Base-by-base conservation (phyloP, 805 yeast species). In the Ogataea minuta region DNA sequence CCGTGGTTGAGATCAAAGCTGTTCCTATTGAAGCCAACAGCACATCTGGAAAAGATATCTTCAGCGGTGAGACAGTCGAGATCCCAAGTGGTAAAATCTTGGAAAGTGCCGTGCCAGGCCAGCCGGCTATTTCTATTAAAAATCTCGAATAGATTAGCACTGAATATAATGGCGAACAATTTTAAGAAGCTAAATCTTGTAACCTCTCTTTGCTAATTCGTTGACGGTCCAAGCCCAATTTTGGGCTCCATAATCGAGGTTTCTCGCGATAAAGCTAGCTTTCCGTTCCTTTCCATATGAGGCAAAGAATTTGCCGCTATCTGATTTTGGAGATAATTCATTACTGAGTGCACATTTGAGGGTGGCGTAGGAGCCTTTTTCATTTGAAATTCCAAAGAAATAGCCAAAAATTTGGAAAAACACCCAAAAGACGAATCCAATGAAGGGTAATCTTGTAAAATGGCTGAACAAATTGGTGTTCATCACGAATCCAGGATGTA, bases 401-500 rank as follows among this genome's bases (percentile, higher is more conserved):
- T 64, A 76, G 1, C 85, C 86, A 53, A 85, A 78, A 6, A 81
- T 54, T 54, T 84, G 86, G 57, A 85, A 84, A 8, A 76, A 59
- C 27, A 82, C 61, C 87, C 90, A 80, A 49, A 84, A 84, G 24
- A 82, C 52, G 1, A 78, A 70, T 0, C 96, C 95, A n/a, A 87
- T 70, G 4, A 86, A 64, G 0, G 95, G 95, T 11, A 83, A 64
- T 40, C 87, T 64, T 2, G 91, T 84, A 80, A 89, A 83, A 56
- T 83, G 84, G 31, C 82, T 69, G 56, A 83, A 84, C 32, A 83
- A 59, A 49, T 82, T 81, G 2, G 95, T 81, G 52, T 80, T 79
- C 84, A 87, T 81, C n/a, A 85, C 86, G 48, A 85, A 72, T 0
- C 96, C 96, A 0, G 95, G 95, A 53, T 86, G 90, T 3, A 85